Percentiles rank a stretch among this genome's conserved stretches.
phyloP scores from a whole-genome alignment of 495 filamentous ascomycete species.

The Xylaria flabelliformis region DNA sequence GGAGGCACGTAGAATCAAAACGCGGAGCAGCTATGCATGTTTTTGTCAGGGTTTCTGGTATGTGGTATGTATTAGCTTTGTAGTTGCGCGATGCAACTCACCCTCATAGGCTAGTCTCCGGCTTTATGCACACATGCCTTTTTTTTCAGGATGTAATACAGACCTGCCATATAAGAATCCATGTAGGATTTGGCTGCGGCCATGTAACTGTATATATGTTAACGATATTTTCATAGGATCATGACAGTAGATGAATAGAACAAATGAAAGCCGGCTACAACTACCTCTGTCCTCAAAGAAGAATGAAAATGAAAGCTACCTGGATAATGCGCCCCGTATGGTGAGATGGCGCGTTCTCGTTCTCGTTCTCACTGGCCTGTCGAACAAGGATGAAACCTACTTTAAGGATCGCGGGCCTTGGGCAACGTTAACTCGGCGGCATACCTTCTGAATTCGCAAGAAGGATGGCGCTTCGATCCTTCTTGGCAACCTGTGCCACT shows the following conservation, averaged over 20 bases:
- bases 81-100: too few relatives aligned
- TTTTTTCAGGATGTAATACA: not conserved
- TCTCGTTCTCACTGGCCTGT: not conserved
- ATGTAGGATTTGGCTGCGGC: not conserved
- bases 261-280: not conserved
- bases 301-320: not conserved
- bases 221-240: not conserved
- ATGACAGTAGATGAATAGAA: not conserved
- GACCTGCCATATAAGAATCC: not conserved
- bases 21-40: not conserved
- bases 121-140: too few relatives aligned
- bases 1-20: not conserved
- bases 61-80: too few relatives aligned
- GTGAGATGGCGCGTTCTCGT: too few relatives aligned
- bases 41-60: too few relatives aligned
- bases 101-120: too few relatives aligned
- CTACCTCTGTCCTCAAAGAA: not conserved
- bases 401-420: not conserved
- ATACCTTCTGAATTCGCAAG: not conserved
- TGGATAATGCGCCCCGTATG: not conserved
- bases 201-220: not conserved
- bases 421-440: not conserved
- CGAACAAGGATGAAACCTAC: not conserved
- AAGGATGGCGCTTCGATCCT: slow-evolving; percentile 1
- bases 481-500: not conserved